Percentiles rank a stretch among this genome's conserved stretches.
These are phyloP conservation scores for Scedosporium minutisporum DNA, from an alignment of 2,329 filamentous ascomycete species.

Conservation along the genomic window DNA sequence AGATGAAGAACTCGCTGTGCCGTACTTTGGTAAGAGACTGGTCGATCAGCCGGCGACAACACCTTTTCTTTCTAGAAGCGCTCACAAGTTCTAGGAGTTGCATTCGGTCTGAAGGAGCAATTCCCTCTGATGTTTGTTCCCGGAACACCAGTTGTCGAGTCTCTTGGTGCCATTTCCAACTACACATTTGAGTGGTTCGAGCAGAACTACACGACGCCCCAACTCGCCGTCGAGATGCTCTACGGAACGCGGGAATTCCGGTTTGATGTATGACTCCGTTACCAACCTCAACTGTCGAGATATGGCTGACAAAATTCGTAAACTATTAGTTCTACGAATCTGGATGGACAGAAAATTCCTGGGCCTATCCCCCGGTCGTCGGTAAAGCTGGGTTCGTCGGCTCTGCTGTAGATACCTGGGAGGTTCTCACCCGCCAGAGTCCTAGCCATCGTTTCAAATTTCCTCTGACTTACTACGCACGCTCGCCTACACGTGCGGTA, in stretches of 20 bases:
- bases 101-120: constrained; percentile 4
- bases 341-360: constrained; percentile 27
- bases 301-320: too few species aligned
- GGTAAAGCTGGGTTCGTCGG: constrained; percentile 32
- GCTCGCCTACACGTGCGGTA: background rate
- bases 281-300: too few species aligned
- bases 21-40: constrained; percentile 19
- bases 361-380: constrained; percentile 29
- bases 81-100: background rate
- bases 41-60: background rate
- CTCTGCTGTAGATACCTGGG: constrained; percentile 19
- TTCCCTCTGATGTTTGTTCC: constrained; percentile 1
- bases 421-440: background rate
- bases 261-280: constrained; percentile 8
- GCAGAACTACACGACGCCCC: background rate
- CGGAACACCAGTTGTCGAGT: background rate
- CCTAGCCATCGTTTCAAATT: background rate
- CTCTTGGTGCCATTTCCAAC: background rate
- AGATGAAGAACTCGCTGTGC: constrained; percentile 29
- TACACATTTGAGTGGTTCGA: constrained; percentile 6
- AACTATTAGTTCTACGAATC: constrained; percentile 18
- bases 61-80: background rate
- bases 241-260: constrained; percentile 10
- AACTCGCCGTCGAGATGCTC: constrained; percentile 1
- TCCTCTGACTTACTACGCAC: background rate